A percentile compares a stretch with the other conserved stretches of the same genome.
Evolutionary conservation across 2,329 filamentous ascomycete genomes (phyloP).

Genomic region (Ceratocystis huliohia): DNA sequence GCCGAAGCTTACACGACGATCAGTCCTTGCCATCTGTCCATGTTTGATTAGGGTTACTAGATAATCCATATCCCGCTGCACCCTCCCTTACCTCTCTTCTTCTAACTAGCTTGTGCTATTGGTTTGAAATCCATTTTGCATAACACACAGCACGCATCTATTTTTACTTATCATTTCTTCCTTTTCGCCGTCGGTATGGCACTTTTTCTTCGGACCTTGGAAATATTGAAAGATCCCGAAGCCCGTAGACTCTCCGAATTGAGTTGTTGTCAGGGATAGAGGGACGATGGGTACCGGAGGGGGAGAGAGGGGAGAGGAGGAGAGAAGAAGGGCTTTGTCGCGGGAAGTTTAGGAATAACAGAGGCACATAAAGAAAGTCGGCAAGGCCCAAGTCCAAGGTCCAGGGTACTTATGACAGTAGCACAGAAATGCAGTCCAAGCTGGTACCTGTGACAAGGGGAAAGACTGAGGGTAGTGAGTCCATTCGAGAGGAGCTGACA

Average conservation of each 20-base stretch:
- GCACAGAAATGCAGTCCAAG: neutral
- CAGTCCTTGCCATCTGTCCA: no score
- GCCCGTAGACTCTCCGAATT: neutral
- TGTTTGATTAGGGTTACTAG: no score
- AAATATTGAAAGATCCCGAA: neutral
- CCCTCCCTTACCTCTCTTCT: no score
- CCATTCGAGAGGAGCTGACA: neutral
- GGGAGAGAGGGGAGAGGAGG: neutral
- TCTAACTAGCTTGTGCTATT: no score
- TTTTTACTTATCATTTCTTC: no score
- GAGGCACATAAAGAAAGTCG: neutral
- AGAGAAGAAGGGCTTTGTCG: neutral
- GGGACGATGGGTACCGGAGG: neutral
- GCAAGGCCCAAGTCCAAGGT: neutral
- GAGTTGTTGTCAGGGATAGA: no score
- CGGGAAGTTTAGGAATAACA: conserved; percentile 7
- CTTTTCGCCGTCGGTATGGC: no score
- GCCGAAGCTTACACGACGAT: no score
- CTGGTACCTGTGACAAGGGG: neutral
- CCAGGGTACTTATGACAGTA: neutral
- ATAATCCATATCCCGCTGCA: no score
- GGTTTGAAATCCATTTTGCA: no score
- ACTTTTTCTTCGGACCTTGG: no score
- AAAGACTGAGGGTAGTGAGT: neutral
- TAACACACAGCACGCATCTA: no score